Evolutionary conservation across 208 protist genomes (phyloP).

Genomic region (Angomonas desouzai): DNA sequence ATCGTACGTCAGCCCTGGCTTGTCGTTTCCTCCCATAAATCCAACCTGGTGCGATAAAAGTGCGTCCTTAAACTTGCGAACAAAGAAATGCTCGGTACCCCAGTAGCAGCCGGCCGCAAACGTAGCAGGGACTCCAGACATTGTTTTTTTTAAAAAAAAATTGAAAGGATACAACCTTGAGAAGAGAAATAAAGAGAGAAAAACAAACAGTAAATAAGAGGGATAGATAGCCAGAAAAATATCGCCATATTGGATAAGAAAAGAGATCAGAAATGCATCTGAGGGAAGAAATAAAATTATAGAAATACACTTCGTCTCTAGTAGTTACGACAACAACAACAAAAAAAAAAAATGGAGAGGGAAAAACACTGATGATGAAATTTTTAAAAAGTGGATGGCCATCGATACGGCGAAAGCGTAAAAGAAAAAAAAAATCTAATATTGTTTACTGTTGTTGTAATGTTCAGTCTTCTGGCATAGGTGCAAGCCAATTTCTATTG

Average conservation of each 20-base stretch:
- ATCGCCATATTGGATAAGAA: not conserved
- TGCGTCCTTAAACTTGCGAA: slow-evolving; percentile 74
- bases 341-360: slow-evolving; percentile 17
- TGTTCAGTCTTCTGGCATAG: too few relatives aligned
- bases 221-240: not conserved
- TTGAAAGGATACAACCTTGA: not conserved
- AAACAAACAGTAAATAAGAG: slow-evolving; percentile 11
- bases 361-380: not conserved
- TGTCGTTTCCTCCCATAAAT: slow-evolving; percentile 80
- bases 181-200: slow-evolving; percentile 15
- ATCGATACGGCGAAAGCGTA: too few relatives aligned
- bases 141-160: slow-evolving; percentile 9
- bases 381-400: too few relatives aligned
- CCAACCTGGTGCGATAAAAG: slow-evolving; percentile 79
- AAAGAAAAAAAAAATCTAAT: too few relatives aligned
- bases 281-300: slow-evolving; percentile 7
- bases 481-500: too few relatives aligned
- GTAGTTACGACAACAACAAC: slow-evolving; percentile 5
- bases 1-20: slow-evolving; percentile 68
- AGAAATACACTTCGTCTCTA: not conserved
- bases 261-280: slow-evolving; percentile 14
- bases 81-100: slow-evolving; percentile 91
- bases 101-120: slow-evolving; percentile 93
- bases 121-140: slow-evolving; percentile 42
- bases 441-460: too few relatives aligned